phyloP scores from a whole-genome alignment of 345 rosid genomes.

The Draba incana region DNA sequence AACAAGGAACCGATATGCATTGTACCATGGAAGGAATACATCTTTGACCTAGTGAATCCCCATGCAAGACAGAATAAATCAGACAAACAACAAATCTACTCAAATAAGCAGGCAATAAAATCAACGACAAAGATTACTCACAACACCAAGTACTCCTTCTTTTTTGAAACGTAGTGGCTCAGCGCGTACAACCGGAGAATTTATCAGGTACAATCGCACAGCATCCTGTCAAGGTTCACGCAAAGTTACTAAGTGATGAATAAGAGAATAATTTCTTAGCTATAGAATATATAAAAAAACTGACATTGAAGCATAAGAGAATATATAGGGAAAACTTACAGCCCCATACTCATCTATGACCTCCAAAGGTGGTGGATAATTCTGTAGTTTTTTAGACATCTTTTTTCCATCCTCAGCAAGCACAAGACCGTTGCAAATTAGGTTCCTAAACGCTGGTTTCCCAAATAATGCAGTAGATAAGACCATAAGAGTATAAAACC shows the following conservation, averaged over 20 bases:
- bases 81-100: conserved; percentile 26
- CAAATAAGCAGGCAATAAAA: conserved; percentile 14
- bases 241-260: conserved; percentile 27
- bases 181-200: conserved; percentile 99
- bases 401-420: conserved; percentile 98
- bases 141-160: conserved; percentile 92
- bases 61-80: conserved; percentile 29
- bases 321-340: conserved; percentile 52
- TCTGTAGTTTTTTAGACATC: conserved; percentile 89
- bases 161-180: conserved; percentile 92
- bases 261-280: no score
- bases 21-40: conserved; percentile 99
- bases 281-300: conserved; percentile 12
- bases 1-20: conserved; percentile 96
- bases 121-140: conserved; percentile 52
- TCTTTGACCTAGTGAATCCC: conserved; percentile 76
- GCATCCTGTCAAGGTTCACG: conserved; percentile 68
- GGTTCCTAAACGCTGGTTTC: conserved; percentile 91
- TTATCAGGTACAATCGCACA: conserved; percentile 84
- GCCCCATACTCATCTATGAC: conserved; percentile 95
- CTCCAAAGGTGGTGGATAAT: conserved; percentile 90
- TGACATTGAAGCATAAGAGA: conserved; percentile 9
- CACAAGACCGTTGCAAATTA: conserved; percentile 97
- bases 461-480: conserved; percentile 95
- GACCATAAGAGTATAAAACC: conserved; percentile 99